Evolutionary conservation across 805 yeast genomes (phyloP), one percentile per base, ranked within the genome.

Genomic region (Saccharomycopsis capsularis): DNA sequence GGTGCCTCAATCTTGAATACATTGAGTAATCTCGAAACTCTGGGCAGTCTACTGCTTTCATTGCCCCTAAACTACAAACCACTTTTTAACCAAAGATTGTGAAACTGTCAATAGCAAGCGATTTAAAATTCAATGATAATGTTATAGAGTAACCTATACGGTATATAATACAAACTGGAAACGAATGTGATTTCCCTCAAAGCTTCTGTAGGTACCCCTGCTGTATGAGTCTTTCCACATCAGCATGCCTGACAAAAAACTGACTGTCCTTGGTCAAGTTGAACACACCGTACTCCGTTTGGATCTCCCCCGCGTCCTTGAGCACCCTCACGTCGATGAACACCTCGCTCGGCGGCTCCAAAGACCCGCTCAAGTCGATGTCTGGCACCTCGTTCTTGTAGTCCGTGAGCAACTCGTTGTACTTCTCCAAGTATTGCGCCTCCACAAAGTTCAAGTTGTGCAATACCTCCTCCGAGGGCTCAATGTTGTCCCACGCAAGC

Each of bases 271-370:
- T 91, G 2, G 95, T 86, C 55, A 93, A 68, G 59, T 90, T 90
- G 68, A 93, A 89, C 3, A 88, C 96, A 21, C 97, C 99, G 59
- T 91, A 91, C 63, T 91, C 99, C 0, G 99, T 93, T 61, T 90
- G 96, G 32, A 91, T 88, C 61, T 93, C 98, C 1, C 99, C 99
- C 0, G 95, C 97, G 59, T 91, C 95, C 62, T 85, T 85, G 45
- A 91, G 66, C 5, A 91, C 98, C 50, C 99, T 70, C 3, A 93
- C 98, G 60, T 91, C 99, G 7, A 91, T 85, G 58, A 91, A 93
- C 25, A 93, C 85, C 56, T 88, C 95, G 34, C 76, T 77, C 1
- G 99, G 98, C 0, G 99, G 99, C 21, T 77, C 85, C 56, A 93
- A 61, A n/a, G 86, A 79, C 0, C 97, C 98, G 25, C 91, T 78